A percentile compares a stretch with the other conserved stretches of the same genome.
Conservation (phyloP, 106 monocot genomes). For the Chionographis japonica region DNA sequence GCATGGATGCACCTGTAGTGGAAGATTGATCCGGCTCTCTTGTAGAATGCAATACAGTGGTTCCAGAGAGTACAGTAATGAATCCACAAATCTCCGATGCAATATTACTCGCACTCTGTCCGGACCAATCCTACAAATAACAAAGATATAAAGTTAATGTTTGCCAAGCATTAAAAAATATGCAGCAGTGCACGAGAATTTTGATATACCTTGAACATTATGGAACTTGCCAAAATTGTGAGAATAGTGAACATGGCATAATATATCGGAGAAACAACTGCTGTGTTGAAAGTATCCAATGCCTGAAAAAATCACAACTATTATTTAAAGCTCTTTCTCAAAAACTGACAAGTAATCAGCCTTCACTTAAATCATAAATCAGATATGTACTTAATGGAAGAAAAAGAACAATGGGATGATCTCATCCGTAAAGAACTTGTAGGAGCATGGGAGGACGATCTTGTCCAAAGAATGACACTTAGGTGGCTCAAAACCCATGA, state of each 20-base stretch:
- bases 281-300: conserved; percentile 89
- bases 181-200: background rate
- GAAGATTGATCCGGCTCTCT: conserved; percentile 60
- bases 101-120: conserved; percentile 74
- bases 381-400: too few relatives aligned
- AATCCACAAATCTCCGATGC: conserved; percentile 91
- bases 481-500: too few relatives aligned
- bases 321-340: background rate
- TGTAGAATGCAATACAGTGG: conserved; percentile 70
- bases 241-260: conserved; percentile 90
- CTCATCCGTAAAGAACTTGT: too few relatives aligned
- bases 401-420: too few relatives aligned
- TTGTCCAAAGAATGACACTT: too few relatives aligned
- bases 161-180: background rate
- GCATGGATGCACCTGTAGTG: conserved; percentile 27
- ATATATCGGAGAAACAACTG: conserved; percentile 86
- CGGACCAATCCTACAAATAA: conserved; percentile 69
- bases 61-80: conserved; percentile 80
- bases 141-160: background rate
- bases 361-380: too few relatives aligned
- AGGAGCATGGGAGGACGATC: too few relatives aligned
- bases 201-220: conserved; percentile 84
- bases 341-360: background rate
- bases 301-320: conserved; percentile 40
- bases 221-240: conserved; percentile 85